Conservation (phyloP, 139 green algal genomes). For the Nannochloris sp. region DNA sequence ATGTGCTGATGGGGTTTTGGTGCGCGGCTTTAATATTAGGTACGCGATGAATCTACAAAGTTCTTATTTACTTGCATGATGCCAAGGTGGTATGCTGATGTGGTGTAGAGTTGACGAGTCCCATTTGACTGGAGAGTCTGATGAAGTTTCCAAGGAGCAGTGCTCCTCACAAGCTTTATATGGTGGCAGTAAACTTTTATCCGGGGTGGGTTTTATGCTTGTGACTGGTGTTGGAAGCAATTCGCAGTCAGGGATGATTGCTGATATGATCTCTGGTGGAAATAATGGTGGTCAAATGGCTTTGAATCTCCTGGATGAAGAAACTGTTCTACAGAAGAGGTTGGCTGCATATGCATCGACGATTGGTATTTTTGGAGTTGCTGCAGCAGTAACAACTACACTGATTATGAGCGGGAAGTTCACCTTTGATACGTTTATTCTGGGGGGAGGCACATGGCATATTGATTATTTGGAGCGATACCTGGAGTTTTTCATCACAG, state of each 20-base stretch:
- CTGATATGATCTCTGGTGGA: slow-evolving; percentile 1
- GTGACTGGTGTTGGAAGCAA: slow-evolving; percentile 68
- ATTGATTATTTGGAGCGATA: slow-evolving; percentile 51
- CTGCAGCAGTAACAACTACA: slow-evolving; percentile 34
- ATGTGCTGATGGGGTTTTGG: slow-evolving; percentile 62
- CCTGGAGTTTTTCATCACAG: slow-evolving; percentile 62
- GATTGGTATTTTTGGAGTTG: slow-evolving; percentile 66
- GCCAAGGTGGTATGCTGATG: not conserved
- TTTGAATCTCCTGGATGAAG: slow-evolving; percentile 21
- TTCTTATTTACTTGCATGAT: too few species aligned
- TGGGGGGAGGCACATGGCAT: slow-evolving; percentile 30
- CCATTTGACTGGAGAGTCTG: slow-evolving; percentile 65
- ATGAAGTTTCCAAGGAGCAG: slow-evolving; percentile 51
- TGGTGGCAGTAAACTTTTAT: slow-evolving; percentile 54
- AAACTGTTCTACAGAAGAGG: slow-evolving; percentile 63
- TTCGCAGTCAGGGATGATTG: slow-evolving; percentile 51
- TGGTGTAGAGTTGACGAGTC: slow-evolving; percentile 63
- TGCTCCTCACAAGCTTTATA: slow-evolving; percentile 28
- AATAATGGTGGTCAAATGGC: not conserved
- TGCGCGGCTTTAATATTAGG: slow-evolving; percentile 41
- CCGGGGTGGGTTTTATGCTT: slow-evolving; percentile 64
- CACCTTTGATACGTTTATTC: slow-evolving; percentile 35
- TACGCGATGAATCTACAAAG: slow-evolving; percentile 16
- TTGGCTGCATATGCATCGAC: slow-evolving; percentile 55
- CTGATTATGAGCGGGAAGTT: slow-evolving; percentile 23